Evolutionary conservation across 108 stramenopile genomes (phyloP).

Genomic region (Fistulifera pelliculosa): DNA sequence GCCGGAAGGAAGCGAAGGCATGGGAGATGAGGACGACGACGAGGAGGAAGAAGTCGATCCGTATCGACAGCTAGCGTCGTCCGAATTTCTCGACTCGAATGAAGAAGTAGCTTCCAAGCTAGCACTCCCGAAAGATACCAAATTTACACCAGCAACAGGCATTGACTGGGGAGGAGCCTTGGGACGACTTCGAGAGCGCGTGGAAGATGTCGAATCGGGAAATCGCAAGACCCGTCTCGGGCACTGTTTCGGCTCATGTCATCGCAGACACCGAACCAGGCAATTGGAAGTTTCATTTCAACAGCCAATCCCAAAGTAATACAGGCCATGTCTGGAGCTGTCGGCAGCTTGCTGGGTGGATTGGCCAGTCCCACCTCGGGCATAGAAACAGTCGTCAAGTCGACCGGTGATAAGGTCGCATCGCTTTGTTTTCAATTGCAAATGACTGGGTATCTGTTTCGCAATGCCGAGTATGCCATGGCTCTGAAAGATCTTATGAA

Average conservation of each 20-base stretch:
- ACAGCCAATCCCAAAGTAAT: conserved; percentile 72
- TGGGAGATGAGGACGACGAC: conserved; percentile 48
- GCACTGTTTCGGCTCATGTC: conserved; percentile 69
- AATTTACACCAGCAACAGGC: conserved; percentile 14
- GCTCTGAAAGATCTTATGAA: conserved; percentile 73
- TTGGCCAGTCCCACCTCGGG: conserved; percentile 60
- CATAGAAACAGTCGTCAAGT: conserved; percentile 59
- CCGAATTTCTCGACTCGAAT: conserved; percentile 39
- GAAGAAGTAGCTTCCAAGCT: not conserved
- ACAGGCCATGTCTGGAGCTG: conserved; percentile 74
- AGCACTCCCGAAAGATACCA: conserved; percentile 1
- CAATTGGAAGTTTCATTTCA: conserved; percentile 58
- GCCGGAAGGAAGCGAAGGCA: conserved; percentile 23
- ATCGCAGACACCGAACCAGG: conserved; percentile 56
- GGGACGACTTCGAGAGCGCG: conserved; percentile 44
- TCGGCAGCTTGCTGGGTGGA: conserved; percentile 62
- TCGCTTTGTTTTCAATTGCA: conserved; percentile 77
- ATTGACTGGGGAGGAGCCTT: conserved; percentile 78
- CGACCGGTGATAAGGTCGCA: conserved; percentile 67
- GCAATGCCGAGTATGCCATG: conserved; percentile 87
- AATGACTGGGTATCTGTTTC: conserved; percentile 89
- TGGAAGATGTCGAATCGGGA: conserved; percentile 61
- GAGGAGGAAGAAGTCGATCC: conserved; percentile 32
- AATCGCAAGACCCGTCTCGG: conserved; percentile 45
- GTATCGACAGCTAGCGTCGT: conserved; percentile 33